A percentile compares a stretch with the other conserved stretches of the same genome.
phyloP scores from a whole-genome alignment of 306 rosid genomes.

The Prunus davidiana region DNA sequence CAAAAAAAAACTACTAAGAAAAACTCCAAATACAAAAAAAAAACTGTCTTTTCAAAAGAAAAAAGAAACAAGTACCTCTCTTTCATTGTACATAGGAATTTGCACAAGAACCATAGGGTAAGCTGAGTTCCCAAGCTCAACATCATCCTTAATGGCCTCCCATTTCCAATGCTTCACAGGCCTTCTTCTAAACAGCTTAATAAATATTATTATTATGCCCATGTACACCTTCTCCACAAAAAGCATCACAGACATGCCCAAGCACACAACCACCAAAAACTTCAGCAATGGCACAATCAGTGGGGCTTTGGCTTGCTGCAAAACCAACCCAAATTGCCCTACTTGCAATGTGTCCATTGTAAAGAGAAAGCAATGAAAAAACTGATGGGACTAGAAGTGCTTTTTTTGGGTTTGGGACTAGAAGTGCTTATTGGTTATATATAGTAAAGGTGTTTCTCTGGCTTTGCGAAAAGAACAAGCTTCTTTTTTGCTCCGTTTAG shows the following conservation, averaged over 20 bases:
- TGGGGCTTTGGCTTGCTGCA: slow-evolving; percentile 59
- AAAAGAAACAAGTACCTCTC: slow-evolving; percentile 16
- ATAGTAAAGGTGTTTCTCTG: not conserved
- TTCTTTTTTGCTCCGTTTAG: slow-evolving; percentile 1
- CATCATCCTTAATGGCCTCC: slow-evolving; percentile 65
- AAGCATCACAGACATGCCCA: slow-evolving; percentile 75
- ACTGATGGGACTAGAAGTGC: not conserved
- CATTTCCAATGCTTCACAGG: slow-evolving; percentile 75
- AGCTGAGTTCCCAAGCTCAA: slow-evolving; percentile 58
- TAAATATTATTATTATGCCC: slow-evolving; percentile 59
- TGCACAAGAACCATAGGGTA: slow-evolving; percentile 46
- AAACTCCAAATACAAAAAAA: no score
- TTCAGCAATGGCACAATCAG: slow-evolving; percentile 62
- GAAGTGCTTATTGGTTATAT: slow-evolving; percentile 4
- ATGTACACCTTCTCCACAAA: slow-evolving; percentile 77
- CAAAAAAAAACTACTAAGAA: no score
- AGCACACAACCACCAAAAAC: slow-evolving; percentile 44
- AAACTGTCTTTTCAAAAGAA: not conserved
- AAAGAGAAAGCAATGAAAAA: not conserved
- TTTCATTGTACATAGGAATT: slow-evolving; percentile 42
- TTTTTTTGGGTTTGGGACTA: slow-evolving; percentile 1
- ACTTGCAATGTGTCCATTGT: slow-evolving; percentile 40
- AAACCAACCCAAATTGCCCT: slow-evolving; percentile 45
- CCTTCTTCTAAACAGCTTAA: slow-evolving; percentile 49
- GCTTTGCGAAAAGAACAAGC: slow-evolving; percentile 69